These are phyloP conservation scores for Dothideomycetes sp. DNA, from an alignment of 2,329 filamentous ascomycete species.

Conservation along the genomic window DNA sequence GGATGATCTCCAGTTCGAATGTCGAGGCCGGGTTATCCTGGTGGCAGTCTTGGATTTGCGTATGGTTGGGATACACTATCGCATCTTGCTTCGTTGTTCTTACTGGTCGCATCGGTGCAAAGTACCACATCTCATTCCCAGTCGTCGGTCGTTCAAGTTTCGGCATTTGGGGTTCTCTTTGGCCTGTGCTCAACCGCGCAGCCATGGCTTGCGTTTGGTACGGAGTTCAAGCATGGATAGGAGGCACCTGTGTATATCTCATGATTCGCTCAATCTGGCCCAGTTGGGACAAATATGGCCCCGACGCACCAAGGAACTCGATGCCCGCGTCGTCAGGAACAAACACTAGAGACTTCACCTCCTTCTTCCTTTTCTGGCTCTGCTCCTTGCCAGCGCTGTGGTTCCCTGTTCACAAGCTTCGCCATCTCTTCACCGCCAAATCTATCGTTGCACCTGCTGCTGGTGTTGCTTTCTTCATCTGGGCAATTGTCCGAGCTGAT, in stretches of 20 bases:
- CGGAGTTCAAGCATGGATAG: conserved; percentile 77
- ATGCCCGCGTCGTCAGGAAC: conserved; percentile 59
- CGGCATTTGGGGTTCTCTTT: conserved; percentile 79
- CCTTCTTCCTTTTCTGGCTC: conserved; percentile 82
- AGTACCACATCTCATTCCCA: conserved; percentile 83
- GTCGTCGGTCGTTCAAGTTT: conserved; percentile 70
- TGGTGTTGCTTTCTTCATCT: conserved; percentile 77
- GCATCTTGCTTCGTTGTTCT: conserved; percentile 65
- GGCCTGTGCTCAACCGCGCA: conserved; percentile 82
- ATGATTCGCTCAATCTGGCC: conserved; percentile 84
- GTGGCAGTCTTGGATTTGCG: conserved; percentile 40
- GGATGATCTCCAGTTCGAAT: conserved; percentile 65
- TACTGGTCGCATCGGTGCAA: conserved; percentile 75
- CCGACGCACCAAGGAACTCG: conserved; percentile 49
- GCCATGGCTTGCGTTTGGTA: conserved; percentile 85
- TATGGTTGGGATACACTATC: conserved; percentile 64
- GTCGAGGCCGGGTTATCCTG: conserved; percentile 59
- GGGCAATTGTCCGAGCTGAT: conserved; percentile 72
- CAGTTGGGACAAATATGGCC: conserved; percentile 32
- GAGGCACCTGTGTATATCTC: conserved; percentile 59
- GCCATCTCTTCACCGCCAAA: conserved; percentile 87
- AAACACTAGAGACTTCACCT: conserved; percentile 63
- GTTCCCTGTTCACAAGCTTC: conserved; percentile 81
- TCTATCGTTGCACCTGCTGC: conserved; percentile 73
- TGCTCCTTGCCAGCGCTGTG: conserved; percentile 73